These are phyloP conservation scores for Solanum medicagineum DNA, from an alignment of 257 asterid species.

Conservation along the genomic window DNA sequence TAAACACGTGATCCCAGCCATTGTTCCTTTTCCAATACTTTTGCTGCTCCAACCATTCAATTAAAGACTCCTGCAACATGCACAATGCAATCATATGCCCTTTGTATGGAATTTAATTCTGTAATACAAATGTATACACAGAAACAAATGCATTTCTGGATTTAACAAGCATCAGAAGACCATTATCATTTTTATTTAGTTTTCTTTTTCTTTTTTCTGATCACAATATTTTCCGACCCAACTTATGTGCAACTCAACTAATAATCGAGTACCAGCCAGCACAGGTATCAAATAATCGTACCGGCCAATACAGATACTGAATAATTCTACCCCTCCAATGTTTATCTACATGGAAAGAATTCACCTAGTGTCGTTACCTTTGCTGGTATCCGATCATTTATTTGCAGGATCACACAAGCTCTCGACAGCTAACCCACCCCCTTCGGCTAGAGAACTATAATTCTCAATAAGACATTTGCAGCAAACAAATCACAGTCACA, in stretches of 20 bases:
- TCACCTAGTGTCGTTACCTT: not conserved
- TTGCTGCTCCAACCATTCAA: constrained; percentile 86
- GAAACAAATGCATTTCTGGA: not conserved
- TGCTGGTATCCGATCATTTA: not conserved
- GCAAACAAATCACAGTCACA: not conserved
- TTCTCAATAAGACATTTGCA: not conserved
- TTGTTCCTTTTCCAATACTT: constrained; percentile 83
- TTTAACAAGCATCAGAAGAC: not conserved
- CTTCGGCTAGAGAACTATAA: not conserved
- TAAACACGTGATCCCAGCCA: constrained; percentile 93
- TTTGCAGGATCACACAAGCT: not conserved
- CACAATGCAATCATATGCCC: not conserved
- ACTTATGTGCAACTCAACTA: not conserved
- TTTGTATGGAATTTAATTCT: not conserved
- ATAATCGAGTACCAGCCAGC: not conserved
- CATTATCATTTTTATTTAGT: not conserved
- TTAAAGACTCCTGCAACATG: constrained; percentile 62
- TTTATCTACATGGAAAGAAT: not conserved
- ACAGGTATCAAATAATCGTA: not conserved
- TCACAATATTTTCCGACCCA: not conserved
- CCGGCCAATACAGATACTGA: not conserved
- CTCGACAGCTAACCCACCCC: not conserved
- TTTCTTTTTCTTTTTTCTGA: not conserved
- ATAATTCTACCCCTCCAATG: not conserved
- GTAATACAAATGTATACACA: not conserved